Conservation (phyloP, 495 filamentous ascomycete species). For the Hyaloscypha finlandica region DNA sequence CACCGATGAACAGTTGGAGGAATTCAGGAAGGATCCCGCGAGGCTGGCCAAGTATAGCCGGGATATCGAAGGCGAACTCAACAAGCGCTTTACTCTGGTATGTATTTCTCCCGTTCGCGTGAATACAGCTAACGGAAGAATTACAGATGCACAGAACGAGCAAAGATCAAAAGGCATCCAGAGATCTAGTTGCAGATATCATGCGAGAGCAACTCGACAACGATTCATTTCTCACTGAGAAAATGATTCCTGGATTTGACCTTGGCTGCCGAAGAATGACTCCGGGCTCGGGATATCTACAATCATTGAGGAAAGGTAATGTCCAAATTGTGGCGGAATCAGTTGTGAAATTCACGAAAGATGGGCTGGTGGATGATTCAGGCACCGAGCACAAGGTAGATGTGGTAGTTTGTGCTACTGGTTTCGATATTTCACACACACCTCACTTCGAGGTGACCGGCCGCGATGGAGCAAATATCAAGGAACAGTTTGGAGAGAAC, state of each 20-base stretch:
- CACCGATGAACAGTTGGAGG: constrained; percentile 46
- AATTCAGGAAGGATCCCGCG: constrained; percentile 46
- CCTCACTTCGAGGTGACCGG: constrained; percentile 59
- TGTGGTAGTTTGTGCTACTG: constrained; percentile 67
- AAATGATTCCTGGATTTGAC: constrained; percentile 52
- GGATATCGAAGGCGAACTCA: constrained; percentile 50
- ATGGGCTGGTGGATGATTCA: constrained; percentile 56
- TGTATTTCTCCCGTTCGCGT: constrained; percentile 32
- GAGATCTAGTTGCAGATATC: constrained; percentile 25
- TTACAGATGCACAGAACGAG: constrained; percentile 17
- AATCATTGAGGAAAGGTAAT: constrained; percentile 63
- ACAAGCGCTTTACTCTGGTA: constrained; percentile 55
- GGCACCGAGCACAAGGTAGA: constrained; percentile 55
- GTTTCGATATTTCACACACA: constrained; percentile 59
- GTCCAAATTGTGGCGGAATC: constrained; percentile 56
- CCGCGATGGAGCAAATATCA: constrained; percentile 50
- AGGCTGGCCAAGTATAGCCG: constrained; percentile 39
- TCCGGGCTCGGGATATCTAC: constrained; percentile 69
- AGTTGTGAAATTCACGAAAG: constrained; percentile 60
- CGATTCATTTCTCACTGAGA: background rate
- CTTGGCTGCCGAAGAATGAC: constrained; percentile 72
- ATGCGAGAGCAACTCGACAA: constrained; percentile 20
- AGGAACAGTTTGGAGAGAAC: constrained; percentile 46
- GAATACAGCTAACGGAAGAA: background rate
- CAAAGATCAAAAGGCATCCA: constrained; percentile 15